Base-by-base conservation (phyloP, 441 rosid species). In the Mallotus repandus region DNA sequence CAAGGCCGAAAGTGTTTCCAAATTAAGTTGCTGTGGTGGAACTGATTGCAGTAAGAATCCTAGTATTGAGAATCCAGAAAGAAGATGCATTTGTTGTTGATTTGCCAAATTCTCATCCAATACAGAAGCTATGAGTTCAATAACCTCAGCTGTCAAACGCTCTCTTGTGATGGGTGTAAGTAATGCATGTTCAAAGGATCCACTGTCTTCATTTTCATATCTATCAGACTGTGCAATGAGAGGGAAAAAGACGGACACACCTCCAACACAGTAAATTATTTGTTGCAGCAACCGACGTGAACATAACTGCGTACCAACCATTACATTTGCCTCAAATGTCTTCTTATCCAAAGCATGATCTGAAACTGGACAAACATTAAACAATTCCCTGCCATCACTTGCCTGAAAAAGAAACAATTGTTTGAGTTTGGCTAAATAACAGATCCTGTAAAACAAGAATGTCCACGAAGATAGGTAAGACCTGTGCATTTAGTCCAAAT, bases 401-500 rank as follows among this genome's bases (percentile, higher is more conserved):
- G 99, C 99, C 98, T 96, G 94, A 77, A 86, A 84, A 81, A 77
- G 76, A 84, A 75, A 59, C 61, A 45, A 80, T 61, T 16, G 18
- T 79, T 35, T 68, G 63, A 69, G 14, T 65, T 79, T 68, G 35
- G 49, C 65, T 52, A 70, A 65, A 80, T 41, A 73, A 41, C 14
- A 43, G 13, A 62, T 59, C 22, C 74, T 54, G 61, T 61, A 29
- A 57, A 74, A 69, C 56, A 13, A 58, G 54, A 69, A 63, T 57
- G 61, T 53, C 75, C 63, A 22, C 54, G 76, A 70, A 61, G 61
- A 25, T 74, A 74, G 58, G 71, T 60, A 71, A 71, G 78, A 96
- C 99, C 98, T 96, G 99, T 32, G 98, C 98, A 89, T 92, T 94
- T 71, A 96, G 86, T 82, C 98, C 99, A 87, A 92, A 89, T 60